phyloP scores from a whole-genome alignment of 2,329 filamentous ascomycete genomes.

The Madurella mycetomatis region DNA sequence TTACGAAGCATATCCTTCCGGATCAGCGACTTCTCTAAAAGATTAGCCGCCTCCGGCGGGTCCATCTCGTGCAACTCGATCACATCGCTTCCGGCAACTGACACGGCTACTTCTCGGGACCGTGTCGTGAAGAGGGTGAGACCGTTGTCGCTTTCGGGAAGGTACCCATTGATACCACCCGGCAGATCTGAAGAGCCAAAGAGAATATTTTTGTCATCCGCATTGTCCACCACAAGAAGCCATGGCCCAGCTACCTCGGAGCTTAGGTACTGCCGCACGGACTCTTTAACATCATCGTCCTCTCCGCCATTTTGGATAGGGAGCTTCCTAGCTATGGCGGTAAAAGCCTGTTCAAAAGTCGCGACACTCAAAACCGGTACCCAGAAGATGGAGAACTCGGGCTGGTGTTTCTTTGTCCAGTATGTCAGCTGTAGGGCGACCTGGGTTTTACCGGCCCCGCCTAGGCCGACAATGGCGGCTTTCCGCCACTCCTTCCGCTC shows the following conservation, averaged over 20 bases:
- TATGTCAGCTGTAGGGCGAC: conserved; percentile 38
- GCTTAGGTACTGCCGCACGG: conserved; percentile 44
- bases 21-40: conserved; percentile 28
- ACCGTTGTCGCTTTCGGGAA: conserved; percentile 33
- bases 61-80: conserved; percentile 32
- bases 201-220: conserved; percentile 34
- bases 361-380: conserved; percentile 37
- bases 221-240: conserved; percentile 41
- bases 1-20: conserved; percentile 18
- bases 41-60: conserved; percentile 24
- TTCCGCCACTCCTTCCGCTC: conserved; percentile 16
- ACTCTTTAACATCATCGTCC: conserved; percentile 55
- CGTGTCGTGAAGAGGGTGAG: conserved; percentile 37
- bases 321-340: conserved; percentile 32
- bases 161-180: conserved; percentile 27
- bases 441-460: conserved; percentile 41
- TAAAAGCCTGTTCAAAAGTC: conserved; percentile 38
- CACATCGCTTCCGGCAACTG: conserved; percentile 25
- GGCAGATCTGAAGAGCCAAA: conserved; percentile 13
- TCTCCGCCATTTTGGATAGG: conserved; percentile 38
- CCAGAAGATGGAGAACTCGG: conserved; percentile 41
- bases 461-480: conserved; percentile 34
- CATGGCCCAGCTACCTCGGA: conserved; percentile 31
- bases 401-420: conserved; percentile 31
- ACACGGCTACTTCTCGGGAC: conserved; percentile 29